Evolutionary conservation across 2,329 filamentous ascomycete species (phyloP).

Genomic region (Pyrenophora teres): DNA sequence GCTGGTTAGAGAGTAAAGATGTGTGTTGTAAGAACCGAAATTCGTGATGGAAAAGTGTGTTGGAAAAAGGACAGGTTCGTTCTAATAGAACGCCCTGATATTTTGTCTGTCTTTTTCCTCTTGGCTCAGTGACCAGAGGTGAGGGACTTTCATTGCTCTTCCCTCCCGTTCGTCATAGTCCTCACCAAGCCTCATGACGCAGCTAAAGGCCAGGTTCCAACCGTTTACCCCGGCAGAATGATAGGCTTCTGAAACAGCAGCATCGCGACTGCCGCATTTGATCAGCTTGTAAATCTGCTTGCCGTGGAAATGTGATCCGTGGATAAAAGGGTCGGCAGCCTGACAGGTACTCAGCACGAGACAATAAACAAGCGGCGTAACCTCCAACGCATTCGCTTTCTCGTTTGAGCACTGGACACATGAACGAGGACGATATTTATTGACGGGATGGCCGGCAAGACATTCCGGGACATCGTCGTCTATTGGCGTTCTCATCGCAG

Average conservation of each 20-base stretch:
- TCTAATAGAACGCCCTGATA: constrained; percentile 40
- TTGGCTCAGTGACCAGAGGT: constrained; percentile 34
- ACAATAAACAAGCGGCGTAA: constrained; percentile 30
- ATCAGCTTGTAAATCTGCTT: constrained; percentile 37
- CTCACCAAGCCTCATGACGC: constrained; percentile 34
- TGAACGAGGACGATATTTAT: constrained; percentile 17
- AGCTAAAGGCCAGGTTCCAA: constrained; percentile 41
- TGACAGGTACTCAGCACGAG: constrained; percentile 35
- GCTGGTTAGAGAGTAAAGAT: no score
- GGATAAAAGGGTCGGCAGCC: constrained; percentile 18
- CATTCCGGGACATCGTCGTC: constrained; percentile 40
- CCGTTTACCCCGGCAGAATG: constrained; percentile 37
- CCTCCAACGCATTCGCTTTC: constrained; percentile 32
- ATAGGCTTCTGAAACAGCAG: constrained; percentile 36
- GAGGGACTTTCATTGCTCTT: constrained; percentile 24
- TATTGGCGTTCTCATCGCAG: constrained; percentile 34
- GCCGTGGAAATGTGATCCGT: constrained; percentile 20
- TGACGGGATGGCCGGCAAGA: constrained; percentile 17
- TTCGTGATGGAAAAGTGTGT: no score
- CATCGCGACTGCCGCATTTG: constrained; percentile 41
- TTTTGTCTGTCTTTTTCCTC: constrained; percentile 20
- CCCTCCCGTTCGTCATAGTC: constrained; percentile 25
- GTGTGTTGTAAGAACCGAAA: no score
- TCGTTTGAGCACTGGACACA: constrained; percentile 36
- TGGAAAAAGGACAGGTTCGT: no score